Conservation (phyloP, 768 basidiomycete species). For the Inosperma sp. region DNA sequence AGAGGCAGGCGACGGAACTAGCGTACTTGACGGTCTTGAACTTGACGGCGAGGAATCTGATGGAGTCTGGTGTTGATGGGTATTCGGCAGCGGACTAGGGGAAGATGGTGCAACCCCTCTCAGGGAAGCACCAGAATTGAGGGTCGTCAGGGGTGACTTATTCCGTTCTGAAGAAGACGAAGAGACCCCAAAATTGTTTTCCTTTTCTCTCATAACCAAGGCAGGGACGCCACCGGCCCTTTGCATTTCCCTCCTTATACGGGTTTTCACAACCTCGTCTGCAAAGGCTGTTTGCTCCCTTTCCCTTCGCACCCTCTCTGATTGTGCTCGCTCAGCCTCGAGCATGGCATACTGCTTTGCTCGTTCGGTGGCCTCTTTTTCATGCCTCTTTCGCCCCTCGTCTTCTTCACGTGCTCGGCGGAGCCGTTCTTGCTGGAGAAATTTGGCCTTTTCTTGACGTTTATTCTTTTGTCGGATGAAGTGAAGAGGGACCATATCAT, state of each 20-base stretch:
- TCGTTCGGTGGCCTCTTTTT: slow-evolving; percentile 40
- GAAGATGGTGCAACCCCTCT: neutral
- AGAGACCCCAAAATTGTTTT: slow-evolving; percentile 25
- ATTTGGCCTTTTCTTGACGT: slow-evolving; percentile 66
- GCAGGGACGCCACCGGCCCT: slow-evolving; percentile 43
- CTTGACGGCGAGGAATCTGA: slow-evolving; percentile 5
- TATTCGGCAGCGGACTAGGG: neutral
- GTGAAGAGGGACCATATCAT: slow-evolving; percentile 66
- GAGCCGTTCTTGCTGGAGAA: slow-evolving; percentile 57
- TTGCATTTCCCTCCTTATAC: slow-evolving; percentile 54
- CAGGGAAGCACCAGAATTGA: slow-evolving; percentile 6
- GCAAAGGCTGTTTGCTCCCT: slow-evolving; percentile 47
- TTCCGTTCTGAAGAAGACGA: slow-evolving; percentile 43
- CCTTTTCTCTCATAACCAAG: slow-evolving; percentile 25
- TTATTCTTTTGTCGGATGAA: slow-evolving; percentile 68
- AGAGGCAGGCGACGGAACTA: neutral
- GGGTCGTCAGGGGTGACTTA: slow-evolving; percentile 22
- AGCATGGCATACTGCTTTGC: slow-evolving; percentile 45
- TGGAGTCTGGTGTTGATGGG: neutral
- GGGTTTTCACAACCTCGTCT: slow-evolving; percentile 58
- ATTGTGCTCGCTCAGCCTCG: slow-evolving; percentile 46
- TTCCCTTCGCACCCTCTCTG: slow-evolving; percentile 51
- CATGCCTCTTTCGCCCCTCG: slow-evolving; percentile 42
- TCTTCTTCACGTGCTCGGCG: slow-evolving; percentile 48
- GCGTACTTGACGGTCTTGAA: slow-evolving; percentile 6